Evolutionary conservation across 2,329 filamentous ascomycete species (phyloP), one percentile per base, ranked within the genome.

Genomic region (Epichloe glyceriae): DNA sequence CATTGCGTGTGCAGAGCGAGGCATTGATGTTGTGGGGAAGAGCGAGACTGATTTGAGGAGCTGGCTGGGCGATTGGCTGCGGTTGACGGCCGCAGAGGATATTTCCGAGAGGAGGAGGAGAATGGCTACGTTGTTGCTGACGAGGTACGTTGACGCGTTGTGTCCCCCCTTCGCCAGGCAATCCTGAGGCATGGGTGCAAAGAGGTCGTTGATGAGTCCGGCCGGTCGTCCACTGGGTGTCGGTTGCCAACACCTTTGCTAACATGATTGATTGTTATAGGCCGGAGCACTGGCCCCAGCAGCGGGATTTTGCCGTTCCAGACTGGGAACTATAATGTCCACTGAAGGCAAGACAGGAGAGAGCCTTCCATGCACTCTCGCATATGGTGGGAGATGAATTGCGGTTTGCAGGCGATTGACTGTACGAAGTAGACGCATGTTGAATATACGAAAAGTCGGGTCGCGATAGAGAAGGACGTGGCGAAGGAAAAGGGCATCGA

Each of bases 1-100:
- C 53, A 74, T 88, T 53, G 87, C 87, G 14, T 85, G 85, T 59
- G 74, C 80, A 52, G 85, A 88, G 56, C 74, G 85, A 14, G 86
- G 83, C 1, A 72, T 85, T 37, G 69, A 79, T 57, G 73, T 79
- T 10, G 56, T 79, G 26, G 74, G 68, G 3, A 74, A 75, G 52
- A 78, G 76, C 20, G 80, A 86, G 58, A 64, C 67, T 1, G 76
- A 79, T 53, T 59, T 88, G 55, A 65, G 74, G 53, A 61, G 59
- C 8, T 60, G 65, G 57, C 61, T 80, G 42, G 65, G 62, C 20
- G 62, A 67, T 50, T 80, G 76, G 78, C 57, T 80, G 45, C 60
- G 63, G n/a, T 60, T 71, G 58, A 72, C 74, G 19, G 64, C 63
- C 15, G 64, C 62, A 2, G 65, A 65, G 52, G 64, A 67, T 15